A percentile compares a stretch with the other conserved stretches of the same genome.
These are phyloP conservation scores for Solanum ahanhuiri DNA, from an alignment of 257 asterid genomes.

Conservation along the genomic window DNA sequence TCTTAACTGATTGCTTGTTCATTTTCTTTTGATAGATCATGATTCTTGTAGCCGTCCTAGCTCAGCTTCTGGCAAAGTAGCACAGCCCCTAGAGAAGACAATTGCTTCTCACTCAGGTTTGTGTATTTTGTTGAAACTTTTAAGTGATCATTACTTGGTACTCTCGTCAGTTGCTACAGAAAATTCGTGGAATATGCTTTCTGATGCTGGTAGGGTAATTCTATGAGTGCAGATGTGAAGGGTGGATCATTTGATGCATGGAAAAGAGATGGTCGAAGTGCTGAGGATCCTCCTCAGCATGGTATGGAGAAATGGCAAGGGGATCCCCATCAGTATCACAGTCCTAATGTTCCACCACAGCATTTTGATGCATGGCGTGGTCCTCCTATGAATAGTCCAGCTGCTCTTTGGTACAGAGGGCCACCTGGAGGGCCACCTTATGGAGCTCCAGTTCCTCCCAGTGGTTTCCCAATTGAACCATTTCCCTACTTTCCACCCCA, in stretches of 20 bases:
- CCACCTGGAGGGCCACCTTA: constrained; percentile 73
- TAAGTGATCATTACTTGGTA: not conserved
- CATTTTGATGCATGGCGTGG: constrained; percentile 84
- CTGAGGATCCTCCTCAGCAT: constrained; percentile 44
- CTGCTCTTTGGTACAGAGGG: constrained; percentile 80
- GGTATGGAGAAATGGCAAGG: constrained; percentile 68
- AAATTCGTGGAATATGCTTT: not conserved
- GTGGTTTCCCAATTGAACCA: constrained; percentile 79
- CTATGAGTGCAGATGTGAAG: constrained; percentile 40
- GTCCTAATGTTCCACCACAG: constrained; percentile 51
- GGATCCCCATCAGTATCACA: constrained; percentile 53
- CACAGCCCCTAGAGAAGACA: constrained; percentile 29
- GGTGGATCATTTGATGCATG: constrained; percentile 37
- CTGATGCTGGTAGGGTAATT: not conserved
- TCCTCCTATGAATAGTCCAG: constrained; percentile 61
- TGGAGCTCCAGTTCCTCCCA: constrained; percentile 59
- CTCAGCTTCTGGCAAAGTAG: constrained; percentile 56
- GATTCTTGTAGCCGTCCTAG: constrained; percentile 44
- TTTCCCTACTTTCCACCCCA: constrained; percentile 72
- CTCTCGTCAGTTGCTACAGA: not conserved
- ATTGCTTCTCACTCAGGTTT: constrained; percentile 44
- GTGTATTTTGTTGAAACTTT: constrained; percentile 10
- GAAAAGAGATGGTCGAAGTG: constrained; percentile 44
- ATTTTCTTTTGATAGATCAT: constrained; percentile 39
- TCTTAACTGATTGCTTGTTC: not conserved